phyloP scores from a whole-genome alignment of 2,329 filamentous ascomycete species.

The Pyrenophora teres region DNA sequence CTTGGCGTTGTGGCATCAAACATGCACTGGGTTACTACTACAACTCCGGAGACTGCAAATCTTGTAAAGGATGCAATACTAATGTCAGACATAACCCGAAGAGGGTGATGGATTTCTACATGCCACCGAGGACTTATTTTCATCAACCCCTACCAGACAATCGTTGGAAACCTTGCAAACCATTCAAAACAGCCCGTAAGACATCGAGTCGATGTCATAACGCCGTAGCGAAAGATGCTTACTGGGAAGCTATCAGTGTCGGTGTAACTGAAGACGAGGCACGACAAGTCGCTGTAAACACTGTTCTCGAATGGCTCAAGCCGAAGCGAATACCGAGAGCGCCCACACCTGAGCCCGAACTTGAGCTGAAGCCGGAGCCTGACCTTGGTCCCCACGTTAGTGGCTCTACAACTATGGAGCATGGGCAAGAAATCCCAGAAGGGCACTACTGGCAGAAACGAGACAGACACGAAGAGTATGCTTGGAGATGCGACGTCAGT shows the following conservation, averaged over 20 bases:
- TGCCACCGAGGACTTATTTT: conserved; percentile 22
- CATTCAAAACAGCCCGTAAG: conserved; percentile 6
- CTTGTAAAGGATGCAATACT: conserved; percentile 30
- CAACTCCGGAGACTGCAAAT: conserved; percentile 33
- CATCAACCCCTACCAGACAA: conserved; percentile 22
- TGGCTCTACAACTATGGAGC: conserved; percentile 34
- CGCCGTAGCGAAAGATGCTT: conserved; percentile 32
- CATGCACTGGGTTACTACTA: conserved; percentile 37
- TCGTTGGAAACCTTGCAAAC: conserved; percentile 28
- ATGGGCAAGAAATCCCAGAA: conserved; percentile 28
- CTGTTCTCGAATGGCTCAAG: conserved; percentile 17
- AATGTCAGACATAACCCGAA: conserved; percentile 16
- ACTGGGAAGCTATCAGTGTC: conserved; percentile 21
- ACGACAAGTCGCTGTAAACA: conserved; percentile 13
- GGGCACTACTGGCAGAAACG: conserved; percentile 21
- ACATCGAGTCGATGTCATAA: conserved; percentile 24
- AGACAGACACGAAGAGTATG: conserved; percentile 15
- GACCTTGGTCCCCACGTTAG: conserved; percentile 31
- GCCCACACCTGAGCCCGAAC: conserved; percentile 16
- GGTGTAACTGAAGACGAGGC: conserved; percentile 20
- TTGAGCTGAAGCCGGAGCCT: conserved; percentile 19
- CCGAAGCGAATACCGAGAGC: conserved; percentile 16
- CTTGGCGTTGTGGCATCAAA: conserved; percentile 35
- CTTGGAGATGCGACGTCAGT: conserved; percentile 37
- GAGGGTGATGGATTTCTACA: conserved; percentile 34